These are phyloP conservation scores for Penicillium sclerotiorum DNA, from an alignment of 2,329 filamentous ascomycete genomes.

Conservation along the genomic window DNA sequence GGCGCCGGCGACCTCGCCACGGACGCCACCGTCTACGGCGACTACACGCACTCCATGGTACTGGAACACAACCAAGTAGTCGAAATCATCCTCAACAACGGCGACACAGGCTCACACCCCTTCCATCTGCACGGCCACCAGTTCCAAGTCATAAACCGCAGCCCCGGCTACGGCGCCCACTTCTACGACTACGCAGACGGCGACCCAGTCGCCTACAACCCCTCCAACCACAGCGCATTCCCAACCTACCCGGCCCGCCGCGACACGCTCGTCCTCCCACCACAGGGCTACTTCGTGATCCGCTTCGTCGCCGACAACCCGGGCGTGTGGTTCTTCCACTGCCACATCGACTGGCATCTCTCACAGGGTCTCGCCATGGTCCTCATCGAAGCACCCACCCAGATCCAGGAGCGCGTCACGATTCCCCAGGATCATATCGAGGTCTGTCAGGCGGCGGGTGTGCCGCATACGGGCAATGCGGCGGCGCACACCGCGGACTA, in stretches of 20 bases:
- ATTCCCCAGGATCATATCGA: conserved; percentile 48
- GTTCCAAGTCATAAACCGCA: conserved; percentile 4
- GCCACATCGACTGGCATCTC: conserved; percentile 31
- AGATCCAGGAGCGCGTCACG: conserved; percentile 6
- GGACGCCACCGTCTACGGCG: conserved; percentile 65
- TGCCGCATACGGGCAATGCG: conserved; percentile 68
- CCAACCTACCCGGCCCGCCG: conserved; percentile 15
- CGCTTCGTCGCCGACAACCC: conserved; percentile 28
- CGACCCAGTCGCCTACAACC: conserved; percentile 8
- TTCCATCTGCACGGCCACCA: conserved; percentile 58
- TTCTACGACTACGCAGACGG: conserved; percentile 7
- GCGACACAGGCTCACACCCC: conserved; percentile 48
- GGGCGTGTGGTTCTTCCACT: conserved; percentile 30
- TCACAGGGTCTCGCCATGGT: conserved; percentile 23
- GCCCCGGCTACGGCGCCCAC: not conserved
- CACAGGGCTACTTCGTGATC: conserved; percentile 25
- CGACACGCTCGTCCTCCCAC: conserved; percentile 22
- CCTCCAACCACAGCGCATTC: conserved; percentile 5
- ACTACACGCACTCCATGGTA: conserved; percentile 59
- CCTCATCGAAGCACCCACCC: conserved; percentile 9
- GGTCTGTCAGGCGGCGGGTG: conserved; percentile 57
- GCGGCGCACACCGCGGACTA: conserved; percentile 69
- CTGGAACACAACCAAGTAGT: conserved; percentile 44
- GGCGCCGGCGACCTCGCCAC: conserved; percentile 51
- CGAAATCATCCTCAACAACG: conserved; percentile 49